Base-by-base conservation (phyloP, 2,329 filamentous ascomycete species). In the Aspergillus tubingensis region DNA sequence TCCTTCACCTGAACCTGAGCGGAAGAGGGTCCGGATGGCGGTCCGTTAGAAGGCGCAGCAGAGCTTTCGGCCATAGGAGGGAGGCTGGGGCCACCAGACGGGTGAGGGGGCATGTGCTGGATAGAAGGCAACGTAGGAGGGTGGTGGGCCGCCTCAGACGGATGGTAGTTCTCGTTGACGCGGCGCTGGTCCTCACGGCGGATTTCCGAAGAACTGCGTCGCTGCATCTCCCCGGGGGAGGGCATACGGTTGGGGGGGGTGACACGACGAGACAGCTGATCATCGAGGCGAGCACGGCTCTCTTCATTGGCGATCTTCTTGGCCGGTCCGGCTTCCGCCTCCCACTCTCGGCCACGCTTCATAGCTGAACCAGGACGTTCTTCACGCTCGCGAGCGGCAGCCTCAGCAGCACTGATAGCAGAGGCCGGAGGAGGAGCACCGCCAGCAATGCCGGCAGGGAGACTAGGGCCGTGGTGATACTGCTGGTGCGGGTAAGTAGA, bases 231-330 rank as follows among this genome's bases (percentile, higher is more conserved):
- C 15, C 84, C 83, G 25, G 87, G 85, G 30, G 92, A 90, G 8
- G 92, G 91, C 58, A 77, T 70, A 41, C 77, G 77, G 57, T 74
- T 74, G 10, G 79, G 78, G 4, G 79, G 78, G 4, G 89, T 92
- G 15, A 86, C 88, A 47, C 92, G 88, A 61, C 92, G 91, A 71
- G 90, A 88, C 62, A 88, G 87, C 72, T 91, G 85, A 70, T 97
- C 92, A 41, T 96, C 92, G 66, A 97, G 83, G 57, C 92, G 90
- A 60, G 91, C 91, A 47, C 94, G 88, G 65, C 85, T 92, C 75
- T 97, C 93, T 5, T 98, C 94, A 41, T 88, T 96, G 8, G 91
- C 89, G 62, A 91, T 87, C 80, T 97, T 97, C 81, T 97, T 96
- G 48, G 83, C 69, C 6, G 79, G 77, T 11, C 75, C 82, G 3